phyloP scores from a whole-genome alignment of 768 basidiomycete genomes.

The Thelephora aurantiotincta region DNA sequence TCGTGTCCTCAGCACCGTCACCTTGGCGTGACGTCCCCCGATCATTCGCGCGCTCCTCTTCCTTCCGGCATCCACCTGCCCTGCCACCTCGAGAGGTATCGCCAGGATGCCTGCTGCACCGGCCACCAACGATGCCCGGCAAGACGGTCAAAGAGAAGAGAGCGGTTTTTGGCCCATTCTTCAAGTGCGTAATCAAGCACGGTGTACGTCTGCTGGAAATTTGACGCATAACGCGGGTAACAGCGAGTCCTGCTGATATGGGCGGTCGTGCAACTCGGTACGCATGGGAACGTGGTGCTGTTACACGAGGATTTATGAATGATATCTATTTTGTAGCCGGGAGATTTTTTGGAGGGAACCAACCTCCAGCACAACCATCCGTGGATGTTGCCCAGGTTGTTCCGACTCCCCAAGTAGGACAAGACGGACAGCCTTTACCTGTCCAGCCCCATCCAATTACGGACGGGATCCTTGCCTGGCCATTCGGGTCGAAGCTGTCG shows the following conservation, averaged over 20 bases:
- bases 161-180: too few species aligned
- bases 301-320: background rate
- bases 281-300: conserved; percentile 6
- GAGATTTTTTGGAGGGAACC: conserved; percentile 27
- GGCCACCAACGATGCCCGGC: too few species aligned
- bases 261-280: conserved; percentile 53
- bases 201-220: too few species aligned
- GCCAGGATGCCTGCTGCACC: conserved; percentile 2
- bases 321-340: conserved; percentile 26
- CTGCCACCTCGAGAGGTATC: conserved; percentile 6
- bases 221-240: too few species aligned
- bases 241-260: conserved; percentile 62
- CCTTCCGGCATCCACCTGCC: too few species aligned
- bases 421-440: conserved; percentile 4
- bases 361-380: conserved; percentile 17
- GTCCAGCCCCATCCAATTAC: conserved; percentile 29
- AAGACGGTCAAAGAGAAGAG: too few species aligned
- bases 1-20: too few species aligned
- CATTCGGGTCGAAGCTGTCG: conserved; percentile 40
- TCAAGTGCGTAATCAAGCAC: too few species aligned
- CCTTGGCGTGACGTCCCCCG: too few species aligned
- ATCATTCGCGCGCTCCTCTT: too few species aligned
- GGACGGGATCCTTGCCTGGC: conserved; percentile 44
- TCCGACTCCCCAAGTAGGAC: conserved; percentile 3
- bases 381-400: conserved; percentile 12